Evolutionary conservation across 192 early-diverging fungal species (phyloP), one percentile per base, ranked within the genome.

Genomic region (Coemansia sp.): DNA sequence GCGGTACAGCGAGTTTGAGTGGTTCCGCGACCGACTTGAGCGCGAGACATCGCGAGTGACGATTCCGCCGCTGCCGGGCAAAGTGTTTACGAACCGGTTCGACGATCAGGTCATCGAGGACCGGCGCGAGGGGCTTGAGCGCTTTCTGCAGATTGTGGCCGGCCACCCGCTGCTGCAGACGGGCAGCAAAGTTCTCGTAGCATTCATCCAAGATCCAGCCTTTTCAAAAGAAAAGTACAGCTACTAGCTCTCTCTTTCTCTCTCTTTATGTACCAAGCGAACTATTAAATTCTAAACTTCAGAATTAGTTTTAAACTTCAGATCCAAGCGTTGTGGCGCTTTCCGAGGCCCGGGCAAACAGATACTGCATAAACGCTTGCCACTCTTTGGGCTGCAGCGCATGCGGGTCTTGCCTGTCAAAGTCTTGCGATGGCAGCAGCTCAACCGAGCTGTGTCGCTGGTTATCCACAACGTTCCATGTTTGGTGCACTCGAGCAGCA

Each of bases 101-200:
- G 81, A 89, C n/a, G 93, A 97, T 52, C 92, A 94, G 60, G 91
- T 99, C n/a, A 90, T 99, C 65, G 95, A 99, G 69, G 72, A 89
- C 68, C 87, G 97, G 47, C 85, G 95, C 49, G 86, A 87, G 60
- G 94, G 93, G 2, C 76, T 99, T 37, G 94, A 99, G 84, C 80
- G 94, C 29, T 99, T 99, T 63, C 70, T 98, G 71, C 95, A 97
- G 85, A 96, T 95, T 83, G 91, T 93, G 65, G 90, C 91, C 53
- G 96, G 96, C 9, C 97, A 99, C 67, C 97, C 97, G 72, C 79
- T 99, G 59, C 83, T 99, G 37, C 97, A 99, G 84, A 97, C 94
- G 7, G 97, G 97, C 58, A 95, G 93, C 62, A 95, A 96, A 65
- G 90, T 95, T 2, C 79, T 97, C 48, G 89, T 89, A 39, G 88